Percentiles rank a stretch among this genome's conserved stretches.
These are phyloP conservation scores for Colletotrichum truncatum DNA, from an alignment of 2,329 filamentous ascomycete species.

Conservation along the genomic window DNA sequence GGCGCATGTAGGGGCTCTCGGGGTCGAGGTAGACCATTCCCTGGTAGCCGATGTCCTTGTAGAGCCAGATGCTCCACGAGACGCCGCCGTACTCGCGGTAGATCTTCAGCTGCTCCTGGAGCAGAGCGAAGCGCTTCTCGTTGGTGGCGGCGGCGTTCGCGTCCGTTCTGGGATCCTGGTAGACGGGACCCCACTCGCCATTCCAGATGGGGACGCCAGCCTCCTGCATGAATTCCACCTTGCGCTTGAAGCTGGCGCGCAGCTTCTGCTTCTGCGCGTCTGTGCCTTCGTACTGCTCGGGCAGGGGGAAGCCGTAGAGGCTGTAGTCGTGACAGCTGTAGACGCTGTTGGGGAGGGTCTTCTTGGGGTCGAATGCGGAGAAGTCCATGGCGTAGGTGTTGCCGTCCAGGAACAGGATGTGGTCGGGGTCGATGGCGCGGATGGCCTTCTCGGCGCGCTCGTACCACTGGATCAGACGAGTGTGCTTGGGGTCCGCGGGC, in stretches of 20 bases:
- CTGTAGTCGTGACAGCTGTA: conserved; percentile 65
- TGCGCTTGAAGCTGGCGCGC: conserved; percentile 48
- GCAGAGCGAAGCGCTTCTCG: conserved; percentile 48
- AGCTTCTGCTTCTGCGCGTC: conserved; percentile 53
- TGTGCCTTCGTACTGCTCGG: conserved; percentile 49
- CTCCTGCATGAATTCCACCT: conserved; percentile 52
- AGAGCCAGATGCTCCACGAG: conserved; percentile 69
- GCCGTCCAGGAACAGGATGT: conserved; percentile 55
- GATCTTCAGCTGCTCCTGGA: conserved; percentile 50
- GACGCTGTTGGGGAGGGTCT: conserved; percentile 56
- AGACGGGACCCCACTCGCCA: conserved; percentile 62
- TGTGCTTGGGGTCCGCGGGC: conserved; percentile 35
- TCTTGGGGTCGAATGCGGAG: conserved; percentile 46
- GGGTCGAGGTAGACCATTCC: conserved; percentile 62
- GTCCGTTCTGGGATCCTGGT: conserved; percentile 50
- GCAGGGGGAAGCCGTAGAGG: conserved; percentile 56
- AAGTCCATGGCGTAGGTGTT: conserved; percentile 63
- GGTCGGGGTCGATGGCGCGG: conserved; percentile 47
- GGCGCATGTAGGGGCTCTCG: conserved; percentile 57
- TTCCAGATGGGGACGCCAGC: conserved; percentile 56
- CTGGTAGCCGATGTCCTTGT: conserved; percentile 66
- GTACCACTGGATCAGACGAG: conserved; percentile 46
- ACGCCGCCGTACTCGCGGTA: conserved; percentile 47
- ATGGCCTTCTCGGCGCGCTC: conserved; percentile 43
- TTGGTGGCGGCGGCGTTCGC: conserved; percentile 47